Conservation (phyloP, 768 basidiomycete genomes). For the Cubamyces sp. region DNA sequence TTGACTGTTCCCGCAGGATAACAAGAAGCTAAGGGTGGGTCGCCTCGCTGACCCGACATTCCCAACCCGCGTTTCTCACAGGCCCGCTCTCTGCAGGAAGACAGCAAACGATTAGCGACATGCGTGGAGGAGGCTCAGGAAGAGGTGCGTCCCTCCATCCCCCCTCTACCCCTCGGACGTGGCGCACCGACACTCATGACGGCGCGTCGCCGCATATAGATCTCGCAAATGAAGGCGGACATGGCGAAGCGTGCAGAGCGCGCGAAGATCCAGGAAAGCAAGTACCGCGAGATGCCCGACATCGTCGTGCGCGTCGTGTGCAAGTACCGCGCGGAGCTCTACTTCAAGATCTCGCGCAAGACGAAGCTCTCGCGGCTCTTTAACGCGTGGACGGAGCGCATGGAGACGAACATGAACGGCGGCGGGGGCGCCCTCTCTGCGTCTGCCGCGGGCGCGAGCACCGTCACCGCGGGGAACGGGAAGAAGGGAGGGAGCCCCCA, state of each 20-base stretch:
- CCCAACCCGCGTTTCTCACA: conserved; percentile 47
- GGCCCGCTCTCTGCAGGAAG: conserved; percentile 56
- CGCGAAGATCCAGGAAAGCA: conserved; percentile 76
- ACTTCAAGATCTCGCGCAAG: conserved; percentile 92
- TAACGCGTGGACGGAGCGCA: conserved; percentile 87
- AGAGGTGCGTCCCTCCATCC: conserved; percentile 53
- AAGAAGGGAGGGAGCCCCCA: conserved; percentile 48
- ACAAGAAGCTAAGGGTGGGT: conserved; percentile 82
- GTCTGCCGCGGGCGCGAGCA: conserved; percentile 6
- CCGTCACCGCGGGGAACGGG: conserved; percentile 39
- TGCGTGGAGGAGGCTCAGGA: conserved; percentile 88
- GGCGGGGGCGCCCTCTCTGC: neutral
- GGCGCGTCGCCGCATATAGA: conserved; percentile 42
- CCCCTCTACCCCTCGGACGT: neutral
- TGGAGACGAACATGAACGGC: conserved; percentile 52
- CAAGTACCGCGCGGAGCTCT: conserved; percentile 86
- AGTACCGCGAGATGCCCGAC: conserved; percentile 86
- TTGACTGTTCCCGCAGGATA: conserved; percentile 59
- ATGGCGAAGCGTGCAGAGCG: conserved; percentile 80
- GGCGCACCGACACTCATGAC: no score
- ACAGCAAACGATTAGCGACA: conserved; percentile 77
- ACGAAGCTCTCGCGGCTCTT: conserved; percentile 83
- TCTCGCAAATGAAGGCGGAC: conserved; percentile 80
- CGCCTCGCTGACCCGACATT: conserved; percentile 35
- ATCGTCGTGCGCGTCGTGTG: conserved; percentile 89